Conservation (phyloP, 2,329 filamentous ascomycete genomes). For the Diatrype stigma region DNA sequence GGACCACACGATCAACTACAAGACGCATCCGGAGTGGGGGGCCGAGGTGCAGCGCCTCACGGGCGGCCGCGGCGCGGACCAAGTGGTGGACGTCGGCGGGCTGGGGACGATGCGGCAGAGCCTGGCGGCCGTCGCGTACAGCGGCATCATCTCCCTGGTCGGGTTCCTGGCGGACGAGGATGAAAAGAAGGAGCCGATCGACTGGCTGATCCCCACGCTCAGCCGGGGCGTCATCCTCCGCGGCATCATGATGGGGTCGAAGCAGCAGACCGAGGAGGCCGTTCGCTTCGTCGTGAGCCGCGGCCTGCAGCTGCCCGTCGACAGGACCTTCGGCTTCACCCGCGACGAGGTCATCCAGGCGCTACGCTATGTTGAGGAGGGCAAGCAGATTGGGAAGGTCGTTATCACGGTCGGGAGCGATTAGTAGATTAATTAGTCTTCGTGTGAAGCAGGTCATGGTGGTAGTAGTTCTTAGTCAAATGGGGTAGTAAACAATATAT, state of each 20-base stretch:
- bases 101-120: slow-evolving; percentile 39
- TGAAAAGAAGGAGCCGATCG: slow-evolving; percentile 24
- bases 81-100: slow-evolving; percentile 36
- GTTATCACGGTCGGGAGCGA: slow-evolving; percentile 17
- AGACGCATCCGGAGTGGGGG: slow-evolving; percentile 39
- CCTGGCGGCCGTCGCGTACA: slow-evolving; percentile 38
- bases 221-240: slow-evolving; percentile 28
- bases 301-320: slow-evolving; percentile 24
- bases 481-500: too few relatives aligned
- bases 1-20: slow-evolving; percentile 46
- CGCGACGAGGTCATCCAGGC: slow-evolving; percentile 23
- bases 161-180: slow-evolving; percentile 10
- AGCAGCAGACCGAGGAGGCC: slow-evolving; percentile 30
- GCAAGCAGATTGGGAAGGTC: slow-evolving; percentile 33
- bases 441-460: too few relatives aligned
- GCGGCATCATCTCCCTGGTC: slow-evolving; percentile 39
- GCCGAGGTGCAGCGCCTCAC: slow-evolving; percentile 40
- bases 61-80: slow-evolving; percentile 38
- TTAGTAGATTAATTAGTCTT: too few relatives aligned
- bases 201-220: slow-evolving; percentile 26
- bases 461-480: too few relatives aligned
- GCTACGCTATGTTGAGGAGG: slow-evolving; percentile 11
- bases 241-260: slow-evolving; percentile 32
- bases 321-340: slow-evolving; percentile 29
- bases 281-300: slow-evolving; percentile 25